Evolutionary conservation across 2,329 filamentous ascomycete genomes (phyloP), one percentile per base, ranked within the genome.

Genomic region (Parafenestella ontariensis): DNA sequence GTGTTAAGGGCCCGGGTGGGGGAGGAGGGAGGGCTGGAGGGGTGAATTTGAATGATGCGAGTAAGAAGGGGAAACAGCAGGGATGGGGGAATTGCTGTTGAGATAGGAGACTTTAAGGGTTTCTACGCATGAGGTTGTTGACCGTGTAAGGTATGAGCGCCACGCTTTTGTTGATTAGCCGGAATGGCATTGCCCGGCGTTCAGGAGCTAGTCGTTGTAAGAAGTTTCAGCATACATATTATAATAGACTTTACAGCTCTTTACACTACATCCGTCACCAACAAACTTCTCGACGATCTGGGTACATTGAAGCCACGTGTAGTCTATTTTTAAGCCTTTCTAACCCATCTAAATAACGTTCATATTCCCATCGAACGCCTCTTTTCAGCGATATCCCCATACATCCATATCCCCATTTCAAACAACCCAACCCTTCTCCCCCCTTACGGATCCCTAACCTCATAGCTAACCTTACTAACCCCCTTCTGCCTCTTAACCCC

Each of bases 1-100:
- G 95, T 23, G 93, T 99, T 57, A 98, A 97, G 75, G 89, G 49
- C 76, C 88, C 62, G 76, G 84, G 60, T 73, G 87, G 65, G 74
- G 60, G 75, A 47, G 76, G 74, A 48, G 74, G 71, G 7, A 78
- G 76, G 57, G 70, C 68, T 13, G 77, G 71, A 2, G 73, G 74
- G 49, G 74, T 82, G 39, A 81, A 77, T 40, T 53, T 77, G 71
- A 78, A 76, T 39, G 77, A 79, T 64, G 72, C 69, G 1, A 68
- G 68, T 21, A 72, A 63, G 58, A 71, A 65, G 49, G 70, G 67
- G 23, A 70, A 69, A 21, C 66, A 72, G 29, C 66, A 70, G 46
- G 72, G 70, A 5, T 73, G 70, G 71, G 69, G 72, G 7, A 59
- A 61, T 5, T 73, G 72, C 37, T 75, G 72, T 56, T 75, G 46